Base-by-base conservation (phyloP, 1,284 basidiomycete genomes). In the Apiotrichum brassicae region DNA sequence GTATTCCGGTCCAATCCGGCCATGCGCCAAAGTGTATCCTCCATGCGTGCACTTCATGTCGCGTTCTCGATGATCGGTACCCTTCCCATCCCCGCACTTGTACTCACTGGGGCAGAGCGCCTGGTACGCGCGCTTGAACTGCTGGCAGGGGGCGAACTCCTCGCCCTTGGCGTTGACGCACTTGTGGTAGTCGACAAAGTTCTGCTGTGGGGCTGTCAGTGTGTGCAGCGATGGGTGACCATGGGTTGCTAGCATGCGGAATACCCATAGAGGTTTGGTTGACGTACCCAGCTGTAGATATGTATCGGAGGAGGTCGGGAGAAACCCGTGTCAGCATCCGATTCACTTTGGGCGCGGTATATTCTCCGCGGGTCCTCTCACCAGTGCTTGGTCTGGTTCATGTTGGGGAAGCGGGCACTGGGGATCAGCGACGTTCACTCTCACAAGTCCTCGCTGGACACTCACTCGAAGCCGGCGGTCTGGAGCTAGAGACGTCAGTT, bases 121-220 rank as follows among this genome's bases (percentile, higher is more conserved):
- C 79, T 90, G 82, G 81, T 91, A 99, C 32, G 90, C 88, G 71
- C 85, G 83, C 79, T 87, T 90, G 84, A 99, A 99, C 78, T 97
- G 92, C 79, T 94, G 92, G 86, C 95, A 98, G 9, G 95, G 92
- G 20, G 85, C 83, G 73, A 85, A 97, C 55, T 98, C 95, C 67
- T 98, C 94, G 60, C 95, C 95, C 79, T 97, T 97, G 64, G 91
- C 92, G 68, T 87, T 79, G 65, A 97, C 78, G 74, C 95, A 99
- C 76, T 94, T 95, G 84, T 90, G 89, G 81, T 94, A 95, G 77
- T 98, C 91, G 54, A 87, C 85, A 75, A 91, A 97, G 77, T 92
- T 93, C 78, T 97, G 93, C 84, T 85, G 89, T 75, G 85, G 34
- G 49, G 39, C 54, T 50, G 43, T 50, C 34, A 46, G 34, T 4